phyloP scores from a whole-genome alignment of 2,329 filamentous ascomycete genomes.

The Arthroderma sp. region DNA sequence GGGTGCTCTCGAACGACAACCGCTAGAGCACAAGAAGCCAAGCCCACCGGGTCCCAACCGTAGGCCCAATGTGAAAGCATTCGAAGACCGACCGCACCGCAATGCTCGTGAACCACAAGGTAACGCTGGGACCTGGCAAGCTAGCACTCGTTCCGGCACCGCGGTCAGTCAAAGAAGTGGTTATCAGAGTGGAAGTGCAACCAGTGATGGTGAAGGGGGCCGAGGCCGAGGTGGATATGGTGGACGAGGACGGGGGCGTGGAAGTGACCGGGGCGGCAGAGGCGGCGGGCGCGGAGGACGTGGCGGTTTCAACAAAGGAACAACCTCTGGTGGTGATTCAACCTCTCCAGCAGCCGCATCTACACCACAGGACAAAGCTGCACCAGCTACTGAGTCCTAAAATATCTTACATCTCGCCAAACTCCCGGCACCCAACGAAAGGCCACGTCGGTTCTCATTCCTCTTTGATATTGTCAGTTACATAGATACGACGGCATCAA shows the following conservation, averaged over 20 bases:
- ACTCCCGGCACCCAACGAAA: no score
- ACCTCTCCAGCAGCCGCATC: constrained; percentile 6
- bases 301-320: constrained; percentile 28
- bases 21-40: constrained; percentile 62
- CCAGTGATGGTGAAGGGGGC: constrained; percentile 59
- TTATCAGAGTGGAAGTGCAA: constrained; percentile 69
- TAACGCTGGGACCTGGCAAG: constrained; percentile 43
- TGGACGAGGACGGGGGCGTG: constrained; percentile 41
- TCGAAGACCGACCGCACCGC: constrained; percentile 51
- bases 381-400: no score
- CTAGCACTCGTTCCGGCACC: constrained; percentile 48
- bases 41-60: constrained; percentile 55
- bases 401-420: no score
- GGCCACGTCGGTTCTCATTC: no score
- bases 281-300: constrained; percentile 45
- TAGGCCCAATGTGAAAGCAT: constrained; percentile 71
- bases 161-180: constrained; percentile 53
- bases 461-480: no score
- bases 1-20: constrained; percentile 58
- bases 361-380: not conserved
- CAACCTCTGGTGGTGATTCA: constrained; percentile 4
- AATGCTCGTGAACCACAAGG: constrained; percentile 22
- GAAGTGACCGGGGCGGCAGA: constrained; percentile 42
- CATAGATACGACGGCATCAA: no score
- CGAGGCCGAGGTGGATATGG: constrained; percentile 48